A percentile compares a stretch with the other conserved stretches of the same genome.
phyloP scores from a whole-genome alignment of 768 basidiomycete species.

The Mycena amicta region DNA sequence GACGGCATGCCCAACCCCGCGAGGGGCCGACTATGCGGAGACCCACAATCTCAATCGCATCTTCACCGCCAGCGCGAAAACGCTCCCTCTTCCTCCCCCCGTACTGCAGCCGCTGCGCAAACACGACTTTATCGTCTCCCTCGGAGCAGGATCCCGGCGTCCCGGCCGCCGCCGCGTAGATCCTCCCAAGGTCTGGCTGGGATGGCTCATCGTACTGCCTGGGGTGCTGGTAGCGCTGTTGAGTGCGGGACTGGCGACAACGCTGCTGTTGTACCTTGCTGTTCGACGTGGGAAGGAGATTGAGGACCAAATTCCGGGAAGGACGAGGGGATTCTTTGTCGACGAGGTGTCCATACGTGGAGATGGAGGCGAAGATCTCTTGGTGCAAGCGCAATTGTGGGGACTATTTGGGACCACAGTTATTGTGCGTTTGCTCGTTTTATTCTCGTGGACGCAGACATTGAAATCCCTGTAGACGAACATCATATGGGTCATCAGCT shows the following conservation, averaged over 20 bases:
- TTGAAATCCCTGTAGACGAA: constrained; percentile 3
- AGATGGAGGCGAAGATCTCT: constrained; percentile 5
- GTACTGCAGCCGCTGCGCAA: constrained; percentile 22
- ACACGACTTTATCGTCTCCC: constrained; percentile 10
- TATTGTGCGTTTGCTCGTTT: constrained; percentile 12
- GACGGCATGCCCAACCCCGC: not conserved
- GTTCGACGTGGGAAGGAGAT: not conserved
- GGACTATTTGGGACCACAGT: constrained; percentile 12
- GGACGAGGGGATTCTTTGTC: constrained; percentile 19
- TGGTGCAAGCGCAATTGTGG: constrained; percentile 1
- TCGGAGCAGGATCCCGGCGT: not conserved
- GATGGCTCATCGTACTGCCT: constrained; percentile 17
- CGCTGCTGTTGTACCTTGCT: constrained; percentile 7
- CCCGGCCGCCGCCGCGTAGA: not conserved
- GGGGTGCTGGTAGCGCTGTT: constrained; percentile 14
- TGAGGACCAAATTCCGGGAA: too few species aligned
- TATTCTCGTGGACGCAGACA: not conserved
- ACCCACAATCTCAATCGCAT: not conserved
- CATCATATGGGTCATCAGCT: constrained; percentile 8
- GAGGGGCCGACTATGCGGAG: not conserved
- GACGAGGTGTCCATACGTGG: too few species aligned
- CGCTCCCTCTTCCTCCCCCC: constrained; percentile 10
- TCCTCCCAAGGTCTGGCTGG: constrained; percentile 6
- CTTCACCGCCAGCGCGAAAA: not conserved
- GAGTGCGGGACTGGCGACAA: constrained; percentile 9